Percentiles rank a stretch among this genome's conserved stretches.
Evolutionary conservation across 2,329 filamentous ascomycete genomes (phyloP).

Genomic region (Dendrostoma leiphaemia): DNA sequence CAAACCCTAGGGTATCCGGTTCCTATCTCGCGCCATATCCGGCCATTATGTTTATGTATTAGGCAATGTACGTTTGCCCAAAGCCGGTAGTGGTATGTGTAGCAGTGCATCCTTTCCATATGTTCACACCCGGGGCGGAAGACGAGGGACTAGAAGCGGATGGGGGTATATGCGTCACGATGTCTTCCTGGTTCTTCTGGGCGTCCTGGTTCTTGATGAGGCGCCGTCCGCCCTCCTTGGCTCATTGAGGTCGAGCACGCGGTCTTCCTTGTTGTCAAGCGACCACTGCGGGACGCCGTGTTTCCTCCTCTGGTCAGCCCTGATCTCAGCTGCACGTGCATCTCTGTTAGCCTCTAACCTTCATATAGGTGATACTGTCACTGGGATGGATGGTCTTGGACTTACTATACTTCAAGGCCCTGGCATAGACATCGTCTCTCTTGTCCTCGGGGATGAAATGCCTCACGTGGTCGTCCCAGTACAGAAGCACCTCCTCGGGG

Average conservation of each 20-base stretch:
- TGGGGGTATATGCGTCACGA: background rate
- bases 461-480: constrained; percentile 18
- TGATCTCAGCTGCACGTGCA: constrained; percentile 7
- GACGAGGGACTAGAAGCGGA: background rate
- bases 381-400: background rate
- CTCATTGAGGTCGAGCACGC: constrained; percentile 5
- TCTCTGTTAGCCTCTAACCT: background rate
- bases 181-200: background rate
- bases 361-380: background rate
- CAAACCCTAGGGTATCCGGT: no score
- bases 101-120: no score
- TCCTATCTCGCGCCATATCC: no score
- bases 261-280: constrained; percentile 12
- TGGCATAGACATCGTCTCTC: constrained; percentile 11
- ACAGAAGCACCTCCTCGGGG: constrained; percentile 17
- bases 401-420: constrained; percentile 13
- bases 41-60: background rate
- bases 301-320: constrained; percentile 14
- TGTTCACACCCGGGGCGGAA: background rate
- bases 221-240: background rate
- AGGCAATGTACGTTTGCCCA: background rate
- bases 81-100: no score
- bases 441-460: constrained; percentile 10
- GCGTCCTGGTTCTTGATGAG: background rate
- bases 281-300: constrained; percentile 13